Base-by-base conservation (phyloP, 139 green algal species). In the Chlamydomonas applanata region DNA sequence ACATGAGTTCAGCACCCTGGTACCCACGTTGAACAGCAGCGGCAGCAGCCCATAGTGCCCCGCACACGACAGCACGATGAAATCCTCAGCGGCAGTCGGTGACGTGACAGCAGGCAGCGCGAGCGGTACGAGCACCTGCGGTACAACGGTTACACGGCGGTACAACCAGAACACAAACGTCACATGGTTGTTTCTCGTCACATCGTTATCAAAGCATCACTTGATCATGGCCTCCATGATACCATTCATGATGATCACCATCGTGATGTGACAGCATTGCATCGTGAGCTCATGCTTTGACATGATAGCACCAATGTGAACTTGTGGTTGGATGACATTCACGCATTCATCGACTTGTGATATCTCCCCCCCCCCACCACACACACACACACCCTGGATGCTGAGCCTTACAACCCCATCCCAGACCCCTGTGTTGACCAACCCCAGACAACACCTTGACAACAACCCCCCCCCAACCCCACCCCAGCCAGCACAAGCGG, bases 21-120 rank as follows among this genome's bases (percentile, higher is more conserved):
- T 25, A 66, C 34, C 27, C 17, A 52, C 49, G 72, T 63, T 60
- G 56, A 92, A 94, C 3, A 98, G 84, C 67, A 98, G 87, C 0
- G 94, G 94, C 57, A 96, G 85, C 49, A 98, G 81, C 1, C 87
- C 86, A 64, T 91, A 91, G 68, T 88, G 72, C 14, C 74, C 76
- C 40, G 83, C 79, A 11, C 83, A 85, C 32, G 79, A 80, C 7
- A 93, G 61, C 56, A 91, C 78, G 19, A 91, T 40, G 54, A 87
- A 91, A 20, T 89, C 73, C 22, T 71, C 61, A 0, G 87, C 82
- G 4, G 63, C 74, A 0, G n/a, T 25, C 1, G 24, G 36, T 20
- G 49, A 73, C 9, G 59, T 45, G 11, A 77, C 54, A 0, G 78
- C 85, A 9, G 81, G 64, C 25, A 97, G 33, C 16, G 84, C 71